phyloP scores from a whole-genome alignment of 163 green algal genomes.

The Coccomyxa subellipsoidea region DNA sequence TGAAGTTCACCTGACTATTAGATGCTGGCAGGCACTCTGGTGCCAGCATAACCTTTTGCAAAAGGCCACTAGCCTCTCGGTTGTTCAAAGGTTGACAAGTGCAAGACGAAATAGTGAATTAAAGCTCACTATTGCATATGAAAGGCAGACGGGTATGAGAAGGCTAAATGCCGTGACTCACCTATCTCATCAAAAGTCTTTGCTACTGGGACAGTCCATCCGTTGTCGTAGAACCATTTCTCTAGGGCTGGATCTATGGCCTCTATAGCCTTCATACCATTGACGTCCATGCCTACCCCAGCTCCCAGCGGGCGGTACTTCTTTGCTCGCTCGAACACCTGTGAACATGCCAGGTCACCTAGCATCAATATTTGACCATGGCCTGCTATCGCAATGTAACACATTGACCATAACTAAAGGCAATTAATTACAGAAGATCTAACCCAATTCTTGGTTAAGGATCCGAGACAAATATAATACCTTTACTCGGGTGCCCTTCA shows the following conservation, averaged over 20 bases:
- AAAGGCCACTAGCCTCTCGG: too few relatives aligned
- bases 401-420: too few relatives aligned
- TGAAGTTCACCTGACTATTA: background rate
- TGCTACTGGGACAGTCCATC: background rate
- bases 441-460: too few relatives aligned
- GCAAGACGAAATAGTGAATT: too few relatives aligned
- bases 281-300: conserved; percentile 12
- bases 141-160: background rate
- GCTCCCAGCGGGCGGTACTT: background rate
- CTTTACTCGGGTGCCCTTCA: conserved; percentile 16
- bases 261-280: conserved; percentile 18
- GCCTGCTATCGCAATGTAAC: background rate
- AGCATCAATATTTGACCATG: background rate
- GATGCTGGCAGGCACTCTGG: background rate
- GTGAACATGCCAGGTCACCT: background rate
- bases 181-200: background rate
- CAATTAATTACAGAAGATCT: too few relatives aligned
- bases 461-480: too few relatives aligned
- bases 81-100: too few relatives aligned
- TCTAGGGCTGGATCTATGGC: conserved; percentile 20
- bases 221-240: background rate
- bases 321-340: conserved; percentile 18
- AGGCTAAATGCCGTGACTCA: too few relatives aligned
- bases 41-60: too few relatives aligned
- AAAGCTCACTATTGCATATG: too few relatives aligned